Conservation (phyloP, 2,329 filamentous ascomycete species). For the Pseudovirgaria hyperparasitica region DNA sequence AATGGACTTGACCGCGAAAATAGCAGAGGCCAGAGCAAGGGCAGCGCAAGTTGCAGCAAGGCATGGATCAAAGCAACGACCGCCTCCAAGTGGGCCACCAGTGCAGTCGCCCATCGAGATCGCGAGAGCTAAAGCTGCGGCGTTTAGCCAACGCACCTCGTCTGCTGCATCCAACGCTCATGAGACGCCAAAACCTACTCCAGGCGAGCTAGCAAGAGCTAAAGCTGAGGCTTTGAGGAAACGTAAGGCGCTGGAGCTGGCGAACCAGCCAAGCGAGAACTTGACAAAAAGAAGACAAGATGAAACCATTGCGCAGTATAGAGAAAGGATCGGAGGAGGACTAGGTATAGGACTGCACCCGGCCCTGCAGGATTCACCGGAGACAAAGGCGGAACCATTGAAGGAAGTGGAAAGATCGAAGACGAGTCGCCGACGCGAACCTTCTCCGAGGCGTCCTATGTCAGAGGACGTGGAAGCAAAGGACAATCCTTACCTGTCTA, state of each 20-base stretch:
- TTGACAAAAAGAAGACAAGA: background rate
- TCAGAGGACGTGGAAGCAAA: constrained; percentile 38
- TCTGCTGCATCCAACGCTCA: too few relatives aligned
- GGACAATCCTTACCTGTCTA: constrained; percentile 75
- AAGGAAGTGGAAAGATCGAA: too few relatives aligned
- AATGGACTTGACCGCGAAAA: background rate
- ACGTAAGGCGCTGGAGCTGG: constrained; percentile 58
- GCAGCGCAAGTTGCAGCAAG: constrained; percentile 18
- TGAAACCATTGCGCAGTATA: too few relatives aligned
- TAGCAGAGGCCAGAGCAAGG: constrained; percentile 3
- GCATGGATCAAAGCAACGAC: constrained; percentile 17
- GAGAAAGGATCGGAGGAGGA: constrained; percentile 56
- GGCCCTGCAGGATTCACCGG: constrained; percentile 52
- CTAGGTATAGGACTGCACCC: constrained; percentile 68
- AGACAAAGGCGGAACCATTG: too few relatives aligned
- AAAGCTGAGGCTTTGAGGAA: constrained; percentile 70
- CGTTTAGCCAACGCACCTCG: background rate
- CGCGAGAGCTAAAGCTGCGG: constrained; percentile 4
- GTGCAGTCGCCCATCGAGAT: constrained; percentile 4
- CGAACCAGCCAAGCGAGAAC: constrained; percentile 20
- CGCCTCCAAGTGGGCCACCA: too few relatives aligned
- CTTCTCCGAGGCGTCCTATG: too few relatives aligned
- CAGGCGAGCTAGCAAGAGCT: constrained; percentile 16
- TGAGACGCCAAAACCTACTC: constrained; percentile 5
- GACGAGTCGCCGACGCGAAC: constrained; percentile 33